phyloP scores from a whole-genome alignment of 2,329 filamentous ascomycete genomes.

The Trichoderma asperellum region DNA sequence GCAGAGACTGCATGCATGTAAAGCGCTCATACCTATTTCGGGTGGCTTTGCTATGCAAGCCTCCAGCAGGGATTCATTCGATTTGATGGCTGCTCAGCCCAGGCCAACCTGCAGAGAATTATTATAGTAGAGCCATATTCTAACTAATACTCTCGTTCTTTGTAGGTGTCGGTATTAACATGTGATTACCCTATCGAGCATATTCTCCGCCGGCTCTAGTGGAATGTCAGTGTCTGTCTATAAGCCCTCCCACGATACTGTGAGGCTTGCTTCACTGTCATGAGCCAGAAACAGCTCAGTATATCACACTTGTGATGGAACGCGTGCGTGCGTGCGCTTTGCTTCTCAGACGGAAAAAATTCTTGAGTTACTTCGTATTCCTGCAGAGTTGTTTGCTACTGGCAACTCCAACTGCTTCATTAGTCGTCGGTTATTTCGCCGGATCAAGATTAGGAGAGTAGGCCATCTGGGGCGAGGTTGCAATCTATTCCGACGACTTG shows the following conservation, averaged over 20 bases:
- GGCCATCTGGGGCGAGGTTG: too few relatives aligned
- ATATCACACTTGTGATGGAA: background rate
- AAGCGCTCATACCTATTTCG: background rate
- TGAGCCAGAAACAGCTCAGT: background rate
- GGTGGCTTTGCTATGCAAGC: conserved; percentile 13
- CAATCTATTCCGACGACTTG: too few relatives aligned
- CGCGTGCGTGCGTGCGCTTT: background rate
- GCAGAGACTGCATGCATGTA: background rate
- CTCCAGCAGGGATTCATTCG: background rate
- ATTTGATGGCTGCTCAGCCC: background rate
- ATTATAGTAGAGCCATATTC: background rate
- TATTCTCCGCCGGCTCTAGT: background rate
- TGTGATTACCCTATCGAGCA: background rate
- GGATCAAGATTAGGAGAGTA: background rate
- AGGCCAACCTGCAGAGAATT: background rate
- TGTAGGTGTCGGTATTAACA: background rate
- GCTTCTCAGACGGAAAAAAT: background rate
- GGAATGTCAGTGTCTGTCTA: background rate
- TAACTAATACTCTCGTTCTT: background rate
- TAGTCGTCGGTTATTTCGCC: background rate
- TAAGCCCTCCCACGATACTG: background rate
- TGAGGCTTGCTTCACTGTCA: background rate
- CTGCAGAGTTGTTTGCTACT: background rate
- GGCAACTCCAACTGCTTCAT: background rate
- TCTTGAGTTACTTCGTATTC: too few relatives aligned